Conservation (phyloP, 768 basidiomycete genomes). For the Mrakia blollopis region DNA sequence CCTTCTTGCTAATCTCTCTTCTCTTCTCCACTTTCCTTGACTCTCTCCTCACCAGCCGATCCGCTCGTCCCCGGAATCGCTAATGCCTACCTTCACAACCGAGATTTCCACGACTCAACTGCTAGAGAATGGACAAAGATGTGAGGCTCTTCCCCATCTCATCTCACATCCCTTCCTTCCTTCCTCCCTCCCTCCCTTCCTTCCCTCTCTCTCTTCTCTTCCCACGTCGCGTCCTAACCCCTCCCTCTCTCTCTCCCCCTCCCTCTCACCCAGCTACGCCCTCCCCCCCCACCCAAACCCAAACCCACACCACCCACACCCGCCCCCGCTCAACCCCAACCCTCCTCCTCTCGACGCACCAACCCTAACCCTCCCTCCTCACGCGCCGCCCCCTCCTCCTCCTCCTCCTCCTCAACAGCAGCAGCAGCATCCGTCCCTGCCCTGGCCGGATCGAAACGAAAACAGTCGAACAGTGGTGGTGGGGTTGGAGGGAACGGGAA, state of each 20-base stretch:
- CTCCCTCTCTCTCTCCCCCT: not conserved
- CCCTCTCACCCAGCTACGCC: not conserved
- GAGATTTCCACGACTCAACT: constrained; percentile 66
- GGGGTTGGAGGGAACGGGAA: not conserved
- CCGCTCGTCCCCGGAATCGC: constrained; percentile 64
- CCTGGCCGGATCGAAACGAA: constrained; percentile 2
- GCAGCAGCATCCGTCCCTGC: too few species aligned
- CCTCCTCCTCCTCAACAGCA: not conserved
- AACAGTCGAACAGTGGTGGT: not conserved
- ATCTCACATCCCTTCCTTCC: constrained; percentile 43
- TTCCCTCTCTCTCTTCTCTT: not conserved
- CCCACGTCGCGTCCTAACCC: not conserved
- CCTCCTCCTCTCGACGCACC: not conserved
- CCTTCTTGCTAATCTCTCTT: not conserved
- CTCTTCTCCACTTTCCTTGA: constrained; percentile 47
- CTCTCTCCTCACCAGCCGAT: not conserved
- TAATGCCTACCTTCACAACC: constrained; percentile 60
- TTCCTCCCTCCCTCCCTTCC: constrained; percentile 40
- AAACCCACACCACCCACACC: too few species aligned
- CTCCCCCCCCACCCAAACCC: not conserved
- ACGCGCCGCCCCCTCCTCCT: not conserved
- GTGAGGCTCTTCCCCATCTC: constrained; percentile 54
- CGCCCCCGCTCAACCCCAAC: not conserved
- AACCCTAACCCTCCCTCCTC: not conserved
- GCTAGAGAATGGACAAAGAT: constrained; percentile 72